Percentiles rank a stretch among this genome's conserved stretches.
Conservation (phyloP, 1,284 basidiomycete species). For the Apiotrichum akiyoshidainum region DNA sequence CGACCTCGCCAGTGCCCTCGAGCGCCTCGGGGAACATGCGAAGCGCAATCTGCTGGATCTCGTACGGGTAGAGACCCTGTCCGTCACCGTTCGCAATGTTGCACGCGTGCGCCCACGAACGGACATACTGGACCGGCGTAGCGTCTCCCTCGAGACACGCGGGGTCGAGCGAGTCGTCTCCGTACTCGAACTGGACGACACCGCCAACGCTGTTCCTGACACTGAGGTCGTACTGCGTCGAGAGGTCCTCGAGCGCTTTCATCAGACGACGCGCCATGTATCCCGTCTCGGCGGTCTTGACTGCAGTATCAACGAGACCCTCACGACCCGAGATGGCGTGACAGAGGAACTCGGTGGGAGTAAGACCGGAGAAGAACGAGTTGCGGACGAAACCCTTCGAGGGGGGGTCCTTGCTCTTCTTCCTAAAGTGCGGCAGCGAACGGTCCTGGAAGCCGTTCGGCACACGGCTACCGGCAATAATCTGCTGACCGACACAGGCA, state of each 20-base stretch:
- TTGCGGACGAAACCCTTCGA: constrained; percentile 98
- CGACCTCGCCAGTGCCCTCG: constrained; percentile 7
- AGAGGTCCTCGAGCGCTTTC: constrained; percentile 98
- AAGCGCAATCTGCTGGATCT: constrained; percentile 74
- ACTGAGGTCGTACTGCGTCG: constrained; percentile 94
- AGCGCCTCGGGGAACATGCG: constrained; percentile 49
- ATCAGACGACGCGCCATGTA: constrained; percentile 99
- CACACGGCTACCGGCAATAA: constrained; percentile 96
- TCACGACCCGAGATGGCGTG: constrained; percentile 99
- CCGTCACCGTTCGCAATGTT: constrained; percentile 61
- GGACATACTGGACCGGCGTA: constrained; percentile 81
- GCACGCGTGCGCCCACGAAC: constrained; percentile 83
- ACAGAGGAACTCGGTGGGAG: constrained; percentile 95
- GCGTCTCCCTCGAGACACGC: constrained; percentile 93
- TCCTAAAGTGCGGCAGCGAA: constrained; percentile 95
- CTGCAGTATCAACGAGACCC: constrained; percentile 97
- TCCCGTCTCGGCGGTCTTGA: constrained; percentile 99
- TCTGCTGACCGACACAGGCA: constrained; percentile 98
- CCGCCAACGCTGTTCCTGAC: constrained; percentile 93
- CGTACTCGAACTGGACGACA: constrained; percentile 97
- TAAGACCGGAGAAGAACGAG: constrained; percentile 92
- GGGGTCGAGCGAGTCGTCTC: constrained; percentile 95
- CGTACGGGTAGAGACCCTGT: constrained; percentile 76
- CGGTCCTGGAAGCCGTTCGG: constrained; percentile 99
- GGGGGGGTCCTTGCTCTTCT: constrained; percentile 94